A percentile compares a stretch with the other conserved stretches of the same genome.
These are phyloP conservation scores for Plasmodium ovale DNA, from an alignment of 169 alveolate species.

Conservation along the genomic window DNA sequence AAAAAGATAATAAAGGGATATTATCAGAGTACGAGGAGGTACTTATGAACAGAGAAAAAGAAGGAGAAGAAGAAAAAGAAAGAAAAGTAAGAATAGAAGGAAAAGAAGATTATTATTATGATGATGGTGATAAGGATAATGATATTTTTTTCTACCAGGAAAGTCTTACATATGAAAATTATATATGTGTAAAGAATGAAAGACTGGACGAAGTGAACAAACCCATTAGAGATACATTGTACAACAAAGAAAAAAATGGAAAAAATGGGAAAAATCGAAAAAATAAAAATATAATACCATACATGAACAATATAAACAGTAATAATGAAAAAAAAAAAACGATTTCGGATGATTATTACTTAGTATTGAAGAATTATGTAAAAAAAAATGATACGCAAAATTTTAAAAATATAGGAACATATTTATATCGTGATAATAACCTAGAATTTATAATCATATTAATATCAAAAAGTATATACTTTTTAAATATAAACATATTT, in stretches of 20 bases:
- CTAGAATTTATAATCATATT: constrained; percentile 58
- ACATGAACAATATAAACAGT: neutral
- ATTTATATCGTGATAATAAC: constrained; percentile 51
- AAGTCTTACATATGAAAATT: constrained; percentile 11
- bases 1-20: neutral
- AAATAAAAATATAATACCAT: neutral
- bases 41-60: neutral
- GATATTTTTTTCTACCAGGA: constrained; percentile 9
- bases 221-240: constrained; percentile 24
- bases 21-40: neutral
- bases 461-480: constrained; percentile 51
- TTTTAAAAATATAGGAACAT: constrained; percentile 61
- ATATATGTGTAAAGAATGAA: constrained; percentile 35
- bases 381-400: constrained; percentile 24
- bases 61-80: neutral
- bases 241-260: neutral
- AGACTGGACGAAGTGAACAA: constrained; percentile 63
- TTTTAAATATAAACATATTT: constrained; percentile 52
- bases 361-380: constrained; percentile 31
- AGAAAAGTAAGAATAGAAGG: too few species aligned
- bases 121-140: neutral
- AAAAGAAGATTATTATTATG: neutral
- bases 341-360: neutral
- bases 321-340: neutral
- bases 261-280: neutral